Percentiles rank a stretch among this genome's conserved stretches.
These are phyloP conservation scores for Astrephomene gubernaculifera DNA, from an alignment of 139 green algal genomes.

Conservation along the genomic window DNA sequence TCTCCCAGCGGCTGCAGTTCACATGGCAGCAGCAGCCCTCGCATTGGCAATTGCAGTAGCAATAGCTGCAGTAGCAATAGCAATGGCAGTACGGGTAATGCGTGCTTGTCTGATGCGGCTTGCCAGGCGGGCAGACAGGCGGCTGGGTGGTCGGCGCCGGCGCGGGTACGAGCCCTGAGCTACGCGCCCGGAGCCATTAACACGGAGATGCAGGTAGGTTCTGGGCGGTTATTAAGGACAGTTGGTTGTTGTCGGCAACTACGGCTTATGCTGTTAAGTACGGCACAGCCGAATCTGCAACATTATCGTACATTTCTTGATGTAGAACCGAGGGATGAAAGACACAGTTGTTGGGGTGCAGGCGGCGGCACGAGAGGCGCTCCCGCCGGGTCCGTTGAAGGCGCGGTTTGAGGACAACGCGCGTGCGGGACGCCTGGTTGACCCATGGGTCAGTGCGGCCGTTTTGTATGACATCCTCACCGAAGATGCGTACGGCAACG, in stretches of 20 bases:
- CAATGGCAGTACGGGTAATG: no score
- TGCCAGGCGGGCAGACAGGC: no score
- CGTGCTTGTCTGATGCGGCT: no score
- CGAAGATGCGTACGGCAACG: background rate
- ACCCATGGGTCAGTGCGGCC: background rate
- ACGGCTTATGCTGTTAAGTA: background rate
- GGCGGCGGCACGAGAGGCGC: slow-evolving; percentile 18
- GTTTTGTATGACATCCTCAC: slow-evolving; percentile 16
- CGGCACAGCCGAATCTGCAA: background rate
- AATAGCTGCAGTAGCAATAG: no score
- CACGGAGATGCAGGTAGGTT: slow-evolving; percentile 41
- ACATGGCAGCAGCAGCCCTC: background rate
- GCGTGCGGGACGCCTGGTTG: slow-evolving; percentile 3
- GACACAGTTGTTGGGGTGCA: background rate
- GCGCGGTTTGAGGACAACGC: slow-evolving; percentile 17
- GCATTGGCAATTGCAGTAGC: background rate
- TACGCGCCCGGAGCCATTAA: slow-evolving; percentile 34
- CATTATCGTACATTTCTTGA: no score
- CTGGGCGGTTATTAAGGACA: background rate
- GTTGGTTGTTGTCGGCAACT: background rate
- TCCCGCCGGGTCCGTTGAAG: slow-evolving; percentile 21
- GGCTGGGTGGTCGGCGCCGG: background rate
- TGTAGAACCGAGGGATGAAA: background rate
- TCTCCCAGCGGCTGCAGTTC: background rate
- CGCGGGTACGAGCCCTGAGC: slow-evolving; percentile 5